Base-by-base conservation (phyloP, 2,329 filamentous ascomycete species). In the Fusarium caatingaense region DNA sequence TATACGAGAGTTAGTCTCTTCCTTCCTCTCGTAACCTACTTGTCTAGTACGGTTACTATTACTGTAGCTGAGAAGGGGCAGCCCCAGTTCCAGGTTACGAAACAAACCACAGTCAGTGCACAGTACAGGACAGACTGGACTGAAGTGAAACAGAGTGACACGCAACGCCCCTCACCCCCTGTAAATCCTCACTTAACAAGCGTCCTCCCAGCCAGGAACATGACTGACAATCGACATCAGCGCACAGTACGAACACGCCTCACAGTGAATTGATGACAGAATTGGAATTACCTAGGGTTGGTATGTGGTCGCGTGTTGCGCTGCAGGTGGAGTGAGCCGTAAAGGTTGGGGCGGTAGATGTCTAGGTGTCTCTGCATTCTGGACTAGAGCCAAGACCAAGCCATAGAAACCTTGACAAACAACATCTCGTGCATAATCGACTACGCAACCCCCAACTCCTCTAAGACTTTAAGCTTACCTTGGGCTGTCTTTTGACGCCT, bases 301-400 rank as follows among this genome's bases (percentile, higher is more conserved):
- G 68, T 60, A 71, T 68, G 48, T 71, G 68, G 64, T 71, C 68
- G 68, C 68, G 68, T 70, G 68, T 71, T 71, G 51, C 67, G 47
- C 34, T 53, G 61, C 34, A 66, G 25, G 28, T 32, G 30, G 28
- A 55, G 23, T 53, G 49, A 53, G 16, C 49, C 18, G 21, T 25
- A 42, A 28, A 53, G 37, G 23, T 12, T 20, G 18, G 18, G 49
- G 28, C 27, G 34, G 42, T 25, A 37, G 28, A 5, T 28, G 28
- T 5, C n/a, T n/a, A 28, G 15, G 23, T 41, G 49, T 41, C 23
- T 8, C 23, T 51, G 13, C 20, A n/a, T 16, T 34, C 34, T 21
- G 30, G 10, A 27, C 32, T 51, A 51, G 23, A 28, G 11, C 28
- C 28, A 28, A 28, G 28, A 28, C 28, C 5, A 28, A 28, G 28